Evolutionary conservation across 2,329 filamentous ascomycete species (phyloP).

Genomic region (Claviceps capensis): DNA sequence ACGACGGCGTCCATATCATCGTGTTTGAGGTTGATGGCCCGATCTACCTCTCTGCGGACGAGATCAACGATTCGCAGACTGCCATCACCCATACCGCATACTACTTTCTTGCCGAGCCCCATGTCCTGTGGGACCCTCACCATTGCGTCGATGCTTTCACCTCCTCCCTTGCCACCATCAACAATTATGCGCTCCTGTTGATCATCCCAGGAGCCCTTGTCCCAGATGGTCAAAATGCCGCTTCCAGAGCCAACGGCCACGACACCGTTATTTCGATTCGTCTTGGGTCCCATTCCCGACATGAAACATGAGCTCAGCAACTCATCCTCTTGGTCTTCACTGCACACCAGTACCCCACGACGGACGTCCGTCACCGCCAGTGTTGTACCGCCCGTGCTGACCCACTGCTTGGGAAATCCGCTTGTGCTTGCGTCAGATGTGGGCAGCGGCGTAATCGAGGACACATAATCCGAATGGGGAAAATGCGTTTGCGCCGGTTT

Average conservation of each 20-base stretch:
- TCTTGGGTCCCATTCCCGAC: constrained; percentile 57
- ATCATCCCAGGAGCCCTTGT: constrained; percentile 88
- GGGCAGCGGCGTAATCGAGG: constrained; percentile 72
- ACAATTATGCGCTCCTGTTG: constrained; percentile 81
- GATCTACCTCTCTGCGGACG: constrained; percentile 56
- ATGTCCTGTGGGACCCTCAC: constrained; percentile 57
- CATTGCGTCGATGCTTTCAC: constrained; percentile 72
- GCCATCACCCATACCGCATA: constrained; percentile 73
- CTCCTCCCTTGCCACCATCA: constrained; percentile 46
- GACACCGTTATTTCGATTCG: constrained; percentile 54
- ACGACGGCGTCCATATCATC: constrained; percentile 81
- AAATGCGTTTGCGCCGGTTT: constrained; percentile 68
- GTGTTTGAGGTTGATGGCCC: constrained; percentile 48
- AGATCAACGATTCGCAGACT: constrained; percentile 65
- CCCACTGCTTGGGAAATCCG: constrained; percentile 87
- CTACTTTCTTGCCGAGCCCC: constrained; percentile 58
- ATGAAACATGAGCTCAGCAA: constrained; percentile 71
- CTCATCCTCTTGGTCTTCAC: constrained; percentile 92
- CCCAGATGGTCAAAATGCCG: constrained; percentile 85
- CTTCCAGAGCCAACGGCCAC: constrained; percentile 62
- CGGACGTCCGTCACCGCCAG: constrained; percentile 81
- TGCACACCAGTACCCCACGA: constrained; percentile 71
- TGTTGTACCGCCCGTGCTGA: constrained; percentile 84
- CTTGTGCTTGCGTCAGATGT: constrained; percentile 69
- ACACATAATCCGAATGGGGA: constrained; percentile 88